Evolutionary conservation across 495 filamentous ascomycete species (phyloP), one percentile per base, ranked within the genome.

Genomic region (Platismatia glauca): DNA sequence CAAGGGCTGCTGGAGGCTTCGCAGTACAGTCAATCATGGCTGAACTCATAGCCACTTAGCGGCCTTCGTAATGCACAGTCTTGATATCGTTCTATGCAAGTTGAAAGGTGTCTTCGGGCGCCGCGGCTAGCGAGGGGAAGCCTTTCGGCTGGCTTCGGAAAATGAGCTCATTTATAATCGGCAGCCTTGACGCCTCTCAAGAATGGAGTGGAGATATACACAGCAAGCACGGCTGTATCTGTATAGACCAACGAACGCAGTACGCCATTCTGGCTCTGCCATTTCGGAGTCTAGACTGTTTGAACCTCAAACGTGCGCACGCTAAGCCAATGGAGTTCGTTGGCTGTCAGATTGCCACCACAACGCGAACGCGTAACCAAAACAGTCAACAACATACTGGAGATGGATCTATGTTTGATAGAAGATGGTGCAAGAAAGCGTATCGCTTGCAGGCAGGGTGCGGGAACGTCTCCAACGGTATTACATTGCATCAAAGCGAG

Each of bases 331-430:
- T 53, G 50, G 29, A 53, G 50, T n/a, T 22, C 50, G 29, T 33
- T 53, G 50, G 50, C 50, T 53, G 50, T 33, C 50, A 53, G 29
- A 53, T 53, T 53, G 50, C 50, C 50, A 53, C 50, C 50, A 53
- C 50, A 53, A 53, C 50, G 27, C 15, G 29, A 53, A 31, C 15
- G 50, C 50, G 5, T 53, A 24, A 31, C 29, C 27, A 33, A 31
- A 33, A 33, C 16, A 33, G 13, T 33, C 16, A 53, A 53, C 27
- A 34, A 34, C 29, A 33, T 53, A 20, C 50, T 53, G 9, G 15
- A 53, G 8, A 13, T 52, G 48, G 27, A 53, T 33, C 7, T 33
- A 34, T 0, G 7, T 20, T 29, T 53, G 29, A 18, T 16, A 53
- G 27, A 52, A 16, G 48, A 52, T 31, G 2, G 50, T 53, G 33